Percentiles rank a stretch among this genome's conserved stretches.
Conservation (phyloP, 2,329 filamentous ascomycete genomes). For the Aspergillus ochraceus region DNA sequence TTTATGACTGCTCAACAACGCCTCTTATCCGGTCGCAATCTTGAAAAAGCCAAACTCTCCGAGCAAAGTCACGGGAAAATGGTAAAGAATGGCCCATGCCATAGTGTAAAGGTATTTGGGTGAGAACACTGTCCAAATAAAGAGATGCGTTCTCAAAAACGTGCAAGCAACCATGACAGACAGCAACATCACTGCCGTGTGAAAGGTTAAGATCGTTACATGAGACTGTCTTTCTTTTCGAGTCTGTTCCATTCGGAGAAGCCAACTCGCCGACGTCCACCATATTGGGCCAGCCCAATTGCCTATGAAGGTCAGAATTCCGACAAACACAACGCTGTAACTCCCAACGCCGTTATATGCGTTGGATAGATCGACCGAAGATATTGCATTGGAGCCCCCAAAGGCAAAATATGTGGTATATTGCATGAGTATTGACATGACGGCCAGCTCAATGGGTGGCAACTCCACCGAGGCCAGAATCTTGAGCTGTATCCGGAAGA, state of each 20-base stretch:
- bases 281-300: slow-evolving; percentile 93
- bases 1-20: neutral
- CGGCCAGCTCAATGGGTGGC: slow-evolving; percentile 59
- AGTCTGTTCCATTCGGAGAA: slow-evolving; percentile 23
- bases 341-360: slow-evolving; percentile 88
- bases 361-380: slow-evolving; percentile 88
- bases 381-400: slow-evolving; percentile 91
- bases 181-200: slow-evolving; percentile 63
- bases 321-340: slow-evolving; percentile 81
- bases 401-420: slow-evolving; percentile 85
- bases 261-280: slow-evolving; percentile 68
- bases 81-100: slow-evolving; percentile 82
- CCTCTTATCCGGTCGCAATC: neutral
- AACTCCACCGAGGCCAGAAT: slow-evolving; percentile 46
- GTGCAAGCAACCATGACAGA: slow-evolving; percentile 90
- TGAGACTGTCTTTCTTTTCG: slow-evolving; percentile 46
- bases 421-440: slow-evolving; percentile 73
- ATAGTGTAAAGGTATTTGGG: slow-evolving; percentile 93
- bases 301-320: slow-evolving; percentile 76
- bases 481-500: slow-evolving; percentile 67
- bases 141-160: slow-evolving; percentile 79
- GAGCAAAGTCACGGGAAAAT: slow-evolving; percentile 70
- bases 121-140: slow-evolving; percentile 98
- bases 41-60: slow-evolving; percentile 44
- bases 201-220: slow-evolving; percentile 67